Evolutionary conservation across 768 basidiomycete species (phyloP).

Genomic region (Boletus vermiculosoides): DNA sequence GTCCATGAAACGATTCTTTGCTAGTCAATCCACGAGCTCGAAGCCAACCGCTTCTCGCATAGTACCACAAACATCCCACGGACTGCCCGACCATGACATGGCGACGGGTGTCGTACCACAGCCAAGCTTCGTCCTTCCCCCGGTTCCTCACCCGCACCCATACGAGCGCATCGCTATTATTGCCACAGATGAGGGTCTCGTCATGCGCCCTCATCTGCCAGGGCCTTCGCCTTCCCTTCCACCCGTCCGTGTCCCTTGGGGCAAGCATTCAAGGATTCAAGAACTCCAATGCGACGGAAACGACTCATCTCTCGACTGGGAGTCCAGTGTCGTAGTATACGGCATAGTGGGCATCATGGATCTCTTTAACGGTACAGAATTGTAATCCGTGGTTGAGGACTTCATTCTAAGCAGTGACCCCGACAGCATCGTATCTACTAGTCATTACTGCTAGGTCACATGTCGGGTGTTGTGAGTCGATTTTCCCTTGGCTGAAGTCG

Average conservation of each 20-base stretch:
- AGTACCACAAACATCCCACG: background rate
- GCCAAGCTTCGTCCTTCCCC: slow-evolving; percentile 62
- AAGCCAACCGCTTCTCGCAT: background rate
- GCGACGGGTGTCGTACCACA: slow-evolving; percentile 38
- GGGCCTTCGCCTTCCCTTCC: slow-evolving; percentile 28
- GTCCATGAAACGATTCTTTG: slow-evolving; percentile 35
- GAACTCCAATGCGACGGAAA: slow-evolving; percentile 41
- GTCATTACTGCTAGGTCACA: slow-evolving; percentile 64
- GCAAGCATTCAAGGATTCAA: slow-evolving; percentile 52
- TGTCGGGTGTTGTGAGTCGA: slow-evolving; percentile 62
- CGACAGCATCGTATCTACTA: slow-evolving; percentile 69
- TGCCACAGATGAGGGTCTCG: slow-evolving; percentile 58
- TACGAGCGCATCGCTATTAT: slow-evolving; percentile 66
- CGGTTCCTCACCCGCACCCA: slow-evolving; percentile 74
- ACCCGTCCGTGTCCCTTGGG: slow-evolving; percentile 59
- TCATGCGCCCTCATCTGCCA: slow-evolving; percentile 57
- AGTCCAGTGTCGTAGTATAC: slow-evolving; percentile 57
- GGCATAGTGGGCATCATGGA: slow-evolving; percentile 76
- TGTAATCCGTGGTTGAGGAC: background rate
- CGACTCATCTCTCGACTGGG: slow-evolving; percentile 49
- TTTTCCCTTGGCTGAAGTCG: background rate
- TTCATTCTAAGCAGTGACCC: slow-evolving; percentile 13
- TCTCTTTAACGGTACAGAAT: slow-evolving; percentile 60
- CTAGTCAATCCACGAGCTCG: slow-evolving; percentile 18
- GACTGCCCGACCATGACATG: slow-evolving; percentile 4